These are phyloP conservation scores for Rutstroemia sp. DNA, from an alignment of 2,329 filamentous ascomycete species.

Conservation along the genomic window DNA sequence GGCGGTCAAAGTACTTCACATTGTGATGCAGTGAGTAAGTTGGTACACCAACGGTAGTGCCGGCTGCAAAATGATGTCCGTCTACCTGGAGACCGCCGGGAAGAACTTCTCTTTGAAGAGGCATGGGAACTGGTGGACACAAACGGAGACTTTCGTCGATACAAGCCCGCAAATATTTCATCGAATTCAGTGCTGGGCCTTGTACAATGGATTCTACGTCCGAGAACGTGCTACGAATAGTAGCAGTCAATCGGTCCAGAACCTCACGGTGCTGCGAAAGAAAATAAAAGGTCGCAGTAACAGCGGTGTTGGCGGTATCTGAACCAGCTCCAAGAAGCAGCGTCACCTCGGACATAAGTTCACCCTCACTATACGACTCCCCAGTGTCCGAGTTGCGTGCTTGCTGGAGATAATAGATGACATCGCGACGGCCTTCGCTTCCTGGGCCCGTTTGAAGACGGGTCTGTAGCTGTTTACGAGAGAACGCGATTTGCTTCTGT, in stretches of 20 bases:
- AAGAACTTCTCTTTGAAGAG: too few species aligned
- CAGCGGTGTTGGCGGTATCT: constrained; percentile 6
- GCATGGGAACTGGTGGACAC: too few species aligned
- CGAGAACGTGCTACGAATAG: not conserved
- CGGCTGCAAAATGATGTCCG: too few species aligned
- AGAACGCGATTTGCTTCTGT: not conserved
- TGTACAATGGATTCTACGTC: not conserved
- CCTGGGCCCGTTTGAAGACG: not conserved
- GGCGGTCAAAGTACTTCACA: too few species aligned
- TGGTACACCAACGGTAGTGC: too few species aligned
- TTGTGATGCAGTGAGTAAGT: too few species aligned
- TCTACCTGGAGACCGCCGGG: too few species aligned
- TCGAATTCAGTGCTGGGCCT: not conserved
- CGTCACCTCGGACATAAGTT: not conserved
- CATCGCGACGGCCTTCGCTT: not conserved
- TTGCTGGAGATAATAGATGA: not conserved
- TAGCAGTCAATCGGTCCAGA: not conserved
- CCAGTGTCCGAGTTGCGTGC: not conserved
- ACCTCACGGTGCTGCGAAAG: not conserved
- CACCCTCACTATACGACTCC: not conserved
- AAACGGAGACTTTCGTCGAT: too few species aligned
- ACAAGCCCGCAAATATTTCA: not conserved
- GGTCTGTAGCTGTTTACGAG: not conserved
- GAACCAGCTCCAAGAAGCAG: constrained; percentile 4
- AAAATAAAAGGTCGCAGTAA: constrained; percentile 4